A percentile compares a stretch with the other conserved stretches of the same genome.
These are phyloP conservation scores for Eucalyptus cladocalyx DNA, from an alignment of 345 rosid genomes.

Conservation along the genomic window DNA sequence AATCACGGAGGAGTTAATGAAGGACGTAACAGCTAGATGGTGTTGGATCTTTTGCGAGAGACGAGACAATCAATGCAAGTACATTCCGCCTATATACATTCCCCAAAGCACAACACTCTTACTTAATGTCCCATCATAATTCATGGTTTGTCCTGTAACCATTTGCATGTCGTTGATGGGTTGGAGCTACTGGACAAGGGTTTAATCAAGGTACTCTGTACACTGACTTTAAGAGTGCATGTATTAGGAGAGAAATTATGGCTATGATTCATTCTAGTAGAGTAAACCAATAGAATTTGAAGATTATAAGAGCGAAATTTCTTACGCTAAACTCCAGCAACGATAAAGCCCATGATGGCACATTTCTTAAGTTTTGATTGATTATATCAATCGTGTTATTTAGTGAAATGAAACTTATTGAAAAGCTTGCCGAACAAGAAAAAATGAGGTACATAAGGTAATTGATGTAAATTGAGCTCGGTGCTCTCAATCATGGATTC, in stretches of 20 bases:
- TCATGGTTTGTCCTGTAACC: not conserved
- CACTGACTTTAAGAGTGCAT: not conserved
- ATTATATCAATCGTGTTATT: not conserved
- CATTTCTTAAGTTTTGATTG: not conserved
- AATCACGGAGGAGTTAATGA: not conserved
- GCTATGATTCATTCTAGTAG: not conserved
- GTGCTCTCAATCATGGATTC: not conserved
- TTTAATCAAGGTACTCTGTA: not conserved
- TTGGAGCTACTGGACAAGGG: not conserved
- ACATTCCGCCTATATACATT: not conserved
- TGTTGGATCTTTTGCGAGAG: not conserved
- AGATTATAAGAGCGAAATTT: not conserved
- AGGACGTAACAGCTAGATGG: not conserved
- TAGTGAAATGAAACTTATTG: not conserved
- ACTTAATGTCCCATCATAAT: not conserved
- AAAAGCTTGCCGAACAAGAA: fast-evolving
- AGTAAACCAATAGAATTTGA: not conserved
- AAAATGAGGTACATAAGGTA: not conserved
- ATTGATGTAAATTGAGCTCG: not conserved
- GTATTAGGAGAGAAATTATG: not conserved
- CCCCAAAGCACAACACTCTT: not conserved
- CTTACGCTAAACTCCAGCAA: not conserved
- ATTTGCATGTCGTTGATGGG: not conserved
- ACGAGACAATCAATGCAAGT: not conserved
- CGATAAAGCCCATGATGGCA: not conserved